These are phyloP conservation scores for Exophiala sideris DNA, from an alignment of 2,329 filamentous ascomycete genomes.

Conservation along the genomic window DNA sequence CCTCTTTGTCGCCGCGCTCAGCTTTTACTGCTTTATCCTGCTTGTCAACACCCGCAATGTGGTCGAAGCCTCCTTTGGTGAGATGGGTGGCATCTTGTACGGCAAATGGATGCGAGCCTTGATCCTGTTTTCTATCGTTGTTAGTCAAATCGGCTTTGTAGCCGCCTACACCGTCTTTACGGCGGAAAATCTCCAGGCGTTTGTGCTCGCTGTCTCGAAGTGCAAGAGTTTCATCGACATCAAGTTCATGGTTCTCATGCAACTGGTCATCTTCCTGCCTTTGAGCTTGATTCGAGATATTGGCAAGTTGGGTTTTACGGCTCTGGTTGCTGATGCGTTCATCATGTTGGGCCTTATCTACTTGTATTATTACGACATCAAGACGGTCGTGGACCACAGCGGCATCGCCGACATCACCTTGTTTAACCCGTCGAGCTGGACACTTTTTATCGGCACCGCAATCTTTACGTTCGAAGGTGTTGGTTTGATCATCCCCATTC, in stretches of 20 bases:
- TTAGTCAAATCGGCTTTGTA: slow-evolving; percentile 93
- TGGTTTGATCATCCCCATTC: slow-evolving; percentile 94
- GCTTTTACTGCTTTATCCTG: slow-evolving; percentile 96
- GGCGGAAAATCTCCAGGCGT: slow-evolving; percentile 90
- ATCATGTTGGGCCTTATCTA: slow-evolving; percentile 90
- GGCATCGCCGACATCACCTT: slow-evolving; percentile 77
- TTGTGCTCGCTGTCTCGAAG: slow-evolving; percentile 84
- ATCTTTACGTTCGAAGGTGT: slow-evolving; percentile 99
- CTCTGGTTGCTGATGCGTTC: slow-evolving; percentile 87
- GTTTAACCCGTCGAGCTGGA: slow-evolving; percentile 92
- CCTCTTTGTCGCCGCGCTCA: slow-evolving; percentile 77
- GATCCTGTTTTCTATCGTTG: slow-evolving; percentile 87
- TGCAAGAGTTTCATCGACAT: slow-evolving; percentile 84
- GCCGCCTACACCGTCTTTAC: slow-evolving; percentile 97
- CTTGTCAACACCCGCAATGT: slow-evolving; percentile 81
- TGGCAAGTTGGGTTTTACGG: slow-evolving; percentile 93
- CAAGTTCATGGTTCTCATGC: slow-evolving; percentile 85
- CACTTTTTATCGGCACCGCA: slow-evolving; percentile 94
- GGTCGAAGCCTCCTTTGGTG: slow-evolving; percentile 92
- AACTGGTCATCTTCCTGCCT: slow-evolving; percentile 91
- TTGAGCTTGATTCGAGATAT: slow-evolving; percentile 94
- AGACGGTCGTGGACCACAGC: slow-evolving; percentile 73
- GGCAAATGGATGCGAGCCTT: slow-evolving; percentile 83
- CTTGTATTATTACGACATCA: slow-evolving; percentile 90
- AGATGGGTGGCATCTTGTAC: slow-evolving; percentile 89